Conservation (phyloP, 352 stramenopile genomes). For the Pseudoperonospora humuli region DNA sequence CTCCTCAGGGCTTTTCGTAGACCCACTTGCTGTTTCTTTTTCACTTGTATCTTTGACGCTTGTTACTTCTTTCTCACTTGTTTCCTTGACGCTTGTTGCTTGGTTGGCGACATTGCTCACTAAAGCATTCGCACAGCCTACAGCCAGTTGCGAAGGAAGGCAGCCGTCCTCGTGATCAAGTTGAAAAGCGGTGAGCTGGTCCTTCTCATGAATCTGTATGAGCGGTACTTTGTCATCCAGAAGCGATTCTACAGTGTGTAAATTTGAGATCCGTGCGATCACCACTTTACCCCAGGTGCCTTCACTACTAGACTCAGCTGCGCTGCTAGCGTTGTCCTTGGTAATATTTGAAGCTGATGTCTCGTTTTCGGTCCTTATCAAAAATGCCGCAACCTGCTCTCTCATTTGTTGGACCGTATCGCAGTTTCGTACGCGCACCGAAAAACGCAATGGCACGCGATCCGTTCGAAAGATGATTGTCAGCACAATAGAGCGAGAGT, state of each 20-base stretch:
- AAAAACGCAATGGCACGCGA: conserved; percentile 68
- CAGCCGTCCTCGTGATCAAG: conserved; percentile 35
- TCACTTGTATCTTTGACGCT: neutral
- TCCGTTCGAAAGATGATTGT: conserved; percentile 79
- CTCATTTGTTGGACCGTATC: conserved; percentile 61
- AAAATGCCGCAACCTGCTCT: conserved; percentile 40
- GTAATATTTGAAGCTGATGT: neutral
- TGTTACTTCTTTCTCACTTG: neutral
- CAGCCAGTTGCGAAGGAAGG: conserved; percentile 6
- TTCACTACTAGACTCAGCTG: neutral
- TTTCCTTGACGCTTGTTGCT: neutral
- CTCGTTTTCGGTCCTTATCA: conserved; percentile 21
- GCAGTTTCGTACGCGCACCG: conserved; percentile 53
- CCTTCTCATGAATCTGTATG: conserved; percentile 70
- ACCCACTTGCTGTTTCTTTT: neutral
- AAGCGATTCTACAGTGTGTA: conserved; percentile 59
- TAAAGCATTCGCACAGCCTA: neutral
- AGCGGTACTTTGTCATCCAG: conserved; percentile 54
- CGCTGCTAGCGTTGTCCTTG: conserved; percentile 1
- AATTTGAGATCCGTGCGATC: conserved; percentile 45
- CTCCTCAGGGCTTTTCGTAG: neutral
- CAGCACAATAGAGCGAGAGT: conserved; percentile 56
- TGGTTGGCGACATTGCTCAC: neutral
- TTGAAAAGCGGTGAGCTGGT: conserved; percentile 67
- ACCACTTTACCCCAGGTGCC: conserved; percentile 31